Evolutionary conservation across 371 early-diverging fungal genomes (phyloP).

Genomic region (Haplosporangium sp.): DNA sequence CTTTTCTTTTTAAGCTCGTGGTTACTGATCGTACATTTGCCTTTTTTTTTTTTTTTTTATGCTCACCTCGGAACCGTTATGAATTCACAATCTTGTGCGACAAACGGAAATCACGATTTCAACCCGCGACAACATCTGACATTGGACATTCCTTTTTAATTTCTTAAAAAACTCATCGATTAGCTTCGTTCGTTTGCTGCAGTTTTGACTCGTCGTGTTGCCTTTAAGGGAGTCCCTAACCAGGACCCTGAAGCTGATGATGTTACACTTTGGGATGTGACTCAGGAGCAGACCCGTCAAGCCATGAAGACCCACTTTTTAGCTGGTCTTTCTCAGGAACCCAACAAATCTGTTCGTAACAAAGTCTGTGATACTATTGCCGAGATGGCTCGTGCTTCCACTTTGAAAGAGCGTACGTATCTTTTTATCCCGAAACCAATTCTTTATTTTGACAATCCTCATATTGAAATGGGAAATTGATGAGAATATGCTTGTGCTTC

Average conservation of each 20-base stretch:
- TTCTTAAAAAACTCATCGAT: neutral
- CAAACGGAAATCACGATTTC: neutral
- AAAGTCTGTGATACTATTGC: conserved; percentile 94
- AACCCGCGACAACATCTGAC: neutral
- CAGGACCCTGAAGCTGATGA: conserved; percentile 63
- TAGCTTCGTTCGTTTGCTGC: conserved; percentile 90
- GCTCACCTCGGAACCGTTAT: neutral
- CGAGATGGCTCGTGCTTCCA: conserved; percentile 83
- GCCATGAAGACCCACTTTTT: conserved; percentile 81
- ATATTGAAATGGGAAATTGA: neutral
- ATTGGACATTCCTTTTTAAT: neutral
- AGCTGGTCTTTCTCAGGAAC: conserved; percentile 80
- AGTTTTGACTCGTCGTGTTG: conserved; percentile 89
- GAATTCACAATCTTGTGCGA: conserved; percentile 1
- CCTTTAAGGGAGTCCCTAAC: conserved; percentile 73
- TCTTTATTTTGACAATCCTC: neutral
- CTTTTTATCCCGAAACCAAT: neutral
- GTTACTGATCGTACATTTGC: neutral
- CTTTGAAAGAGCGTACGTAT: conserved; percentile 71
- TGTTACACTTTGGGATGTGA: conserved; percentile 75
- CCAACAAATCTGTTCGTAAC: conserved; percentile 78
- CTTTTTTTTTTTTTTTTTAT: conserved; percentile 11
- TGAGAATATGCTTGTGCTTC: neutral
- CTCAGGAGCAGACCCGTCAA: conserved; percentile 72
- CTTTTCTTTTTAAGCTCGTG: too few relatives aligned